Conservation (phyloP, 2,329 filamentous ascomycete species). For the Claviceps lovelessii region DNA sequence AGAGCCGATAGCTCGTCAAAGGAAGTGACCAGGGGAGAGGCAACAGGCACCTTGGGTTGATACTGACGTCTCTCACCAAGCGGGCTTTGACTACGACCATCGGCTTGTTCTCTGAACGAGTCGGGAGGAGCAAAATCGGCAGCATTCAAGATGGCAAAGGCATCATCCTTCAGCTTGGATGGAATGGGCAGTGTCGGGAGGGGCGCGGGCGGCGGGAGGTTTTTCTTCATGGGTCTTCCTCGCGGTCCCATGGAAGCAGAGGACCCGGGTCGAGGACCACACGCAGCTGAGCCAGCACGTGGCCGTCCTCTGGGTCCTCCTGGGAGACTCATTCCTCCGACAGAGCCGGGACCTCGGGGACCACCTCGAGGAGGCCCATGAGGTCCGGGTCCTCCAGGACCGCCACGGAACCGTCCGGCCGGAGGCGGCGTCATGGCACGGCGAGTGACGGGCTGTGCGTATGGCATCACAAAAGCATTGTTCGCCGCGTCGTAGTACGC, state of each 20-base stretch:
- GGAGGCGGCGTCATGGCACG: constrained; percentile 95
- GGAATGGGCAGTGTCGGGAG: constrained; percentile 73
- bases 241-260: constrained; percentile 42
- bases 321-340: constrained; percentile 33
- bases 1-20: constrained; percentile 78
- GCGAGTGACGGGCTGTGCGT: constrained; percentile 69
- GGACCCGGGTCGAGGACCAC: constrained; percentile 37
- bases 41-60: constrained; percentile 54
- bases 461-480: constrained; percentile 65
- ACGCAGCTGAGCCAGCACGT: constrained; percentile 29
- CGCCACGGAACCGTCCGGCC: constrained; percentile 30
- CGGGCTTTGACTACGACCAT: constrained; percentile 53
- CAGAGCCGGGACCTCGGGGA: constrained; percentile 29
- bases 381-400: constrained; percentile 16
- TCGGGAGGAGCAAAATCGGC: constrained; percentile 79
- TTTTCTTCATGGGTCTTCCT: constrained; percentile 27
- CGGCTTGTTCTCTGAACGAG: constrained; percentile 49
- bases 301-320: constrained; percentile 35
- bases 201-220: constrained; percentile 53
- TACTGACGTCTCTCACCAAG: constrained; percentile 56
- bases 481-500: constrained; percentile 52
- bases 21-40: constrained; percentile 65
- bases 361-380: constrained; percentile 11
- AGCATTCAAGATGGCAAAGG: constrained; percentile 51
- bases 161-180: constrained; percentile 68